These are phyloP conservation scores for Diplodia seriata DNA, from an alignment of 2,329 filamentous ascomycete genomes.

Conservation along the genomic window DNA sequence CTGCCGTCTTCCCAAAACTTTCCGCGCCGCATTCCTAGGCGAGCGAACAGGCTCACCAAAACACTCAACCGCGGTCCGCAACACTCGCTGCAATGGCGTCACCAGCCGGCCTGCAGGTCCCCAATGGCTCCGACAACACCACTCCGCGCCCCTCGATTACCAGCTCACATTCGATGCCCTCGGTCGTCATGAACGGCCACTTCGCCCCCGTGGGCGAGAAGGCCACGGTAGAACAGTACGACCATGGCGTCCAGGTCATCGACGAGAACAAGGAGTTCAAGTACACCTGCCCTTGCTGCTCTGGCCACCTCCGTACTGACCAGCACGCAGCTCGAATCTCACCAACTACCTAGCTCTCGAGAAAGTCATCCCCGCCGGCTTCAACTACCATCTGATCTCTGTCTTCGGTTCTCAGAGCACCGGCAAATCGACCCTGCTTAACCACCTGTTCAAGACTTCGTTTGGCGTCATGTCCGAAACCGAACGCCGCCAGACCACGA, in stretches of 20 bases:
- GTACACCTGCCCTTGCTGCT: conserved; percentile 59
- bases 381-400: conserved; percentile 99
- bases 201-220: conserved; percentile 74
- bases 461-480: conserved; percentile 98
- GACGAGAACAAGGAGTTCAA: conserved; percentile 98
- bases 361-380: conserved; percentile 84
- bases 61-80: conserved; percentile 19
- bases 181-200: conserved; percentile 74
- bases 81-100: conserved; percentile 30
- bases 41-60: conserved; percentile 16
- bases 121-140: conserved; percentile 32
- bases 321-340: conserved; percentile 69
- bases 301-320: conserved; percentile 37
- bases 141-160: conserved; percentile 26
- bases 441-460: conserved; percentile 91
- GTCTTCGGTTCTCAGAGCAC: conserved; percentile 99
- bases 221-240: conserved; percentile 72
- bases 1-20: conserved; percentile 19
- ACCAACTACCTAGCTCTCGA: conserved; percentile 82
- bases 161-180: conserved; percentile 49
- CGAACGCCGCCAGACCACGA: conserved; percentile 94
- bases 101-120: conserved; percentile 26
- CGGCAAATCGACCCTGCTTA: conserved; percentile 95
- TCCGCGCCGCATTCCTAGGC: conserved; percentile 24
- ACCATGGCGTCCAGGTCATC: conserved; percentile 95